phyloP scores from a whole-genome alignment of 1,284 basidiomycete genomes.

The Ceratobasidium theobromae region DNA sequence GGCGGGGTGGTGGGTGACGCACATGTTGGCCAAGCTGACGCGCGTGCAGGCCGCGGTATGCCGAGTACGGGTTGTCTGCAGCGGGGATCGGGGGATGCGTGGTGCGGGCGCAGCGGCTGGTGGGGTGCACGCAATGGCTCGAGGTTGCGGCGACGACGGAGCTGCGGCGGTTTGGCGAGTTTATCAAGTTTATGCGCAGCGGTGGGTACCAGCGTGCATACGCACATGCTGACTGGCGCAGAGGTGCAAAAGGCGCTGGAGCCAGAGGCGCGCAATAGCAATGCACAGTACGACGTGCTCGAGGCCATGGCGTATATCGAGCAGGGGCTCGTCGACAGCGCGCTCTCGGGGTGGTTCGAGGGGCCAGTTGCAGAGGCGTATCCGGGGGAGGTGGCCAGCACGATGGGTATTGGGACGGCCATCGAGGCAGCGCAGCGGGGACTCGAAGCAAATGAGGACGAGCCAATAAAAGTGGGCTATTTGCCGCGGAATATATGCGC shows the following conservation, averaged over 20 bases:
- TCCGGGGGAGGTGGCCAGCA: conserved; percentile 53
- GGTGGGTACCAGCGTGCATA: conserved; percentile 50
- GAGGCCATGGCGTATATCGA: conserved; percentile 78
- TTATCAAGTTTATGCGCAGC: conserved; percentile 72
- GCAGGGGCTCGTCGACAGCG: conserved; percentile 64
- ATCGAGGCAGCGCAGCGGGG: conserved; percentile 53
- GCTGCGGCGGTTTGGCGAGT: conserved; percentile 68
- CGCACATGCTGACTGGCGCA: conserved; percentile 31
- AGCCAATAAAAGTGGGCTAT: too few relatives aligned
- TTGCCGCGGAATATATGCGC: conserved; percentile 66
- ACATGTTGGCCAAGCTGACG: too few relatives aligned
- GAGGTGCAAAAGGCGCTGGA: conserved; percentile 43
- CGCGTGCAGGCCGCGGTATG: too few relatives aligned
- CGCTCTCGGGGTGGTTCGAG: conserved; percentile 75
- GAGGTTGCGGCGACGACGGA: conserved; percentile 64
- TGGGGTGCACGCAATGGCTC: conserved; percentile 67
- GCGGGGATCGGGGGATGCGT: conserved; percentile 56
- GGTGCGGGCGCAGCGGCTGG: conserved; percentile 54
- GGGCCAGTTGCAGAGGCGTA: conserved; percentile 61
- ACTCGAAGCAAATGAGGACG: conserved; percentile 46
- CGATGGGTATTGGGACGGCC: conserved; percentile 49
- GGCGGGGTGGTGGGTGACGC: conserved; percentile 68
- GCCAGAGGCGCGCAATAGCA: conserved; percentile 44
- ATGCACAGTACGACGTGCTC: conserved; percentile 63
- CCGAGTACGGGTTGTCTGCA: conserved; percentile 54